Conservation (phyloP, 2,329 filamentous ascomycete genomes). For the Aspergillus vadensis region DNA sequence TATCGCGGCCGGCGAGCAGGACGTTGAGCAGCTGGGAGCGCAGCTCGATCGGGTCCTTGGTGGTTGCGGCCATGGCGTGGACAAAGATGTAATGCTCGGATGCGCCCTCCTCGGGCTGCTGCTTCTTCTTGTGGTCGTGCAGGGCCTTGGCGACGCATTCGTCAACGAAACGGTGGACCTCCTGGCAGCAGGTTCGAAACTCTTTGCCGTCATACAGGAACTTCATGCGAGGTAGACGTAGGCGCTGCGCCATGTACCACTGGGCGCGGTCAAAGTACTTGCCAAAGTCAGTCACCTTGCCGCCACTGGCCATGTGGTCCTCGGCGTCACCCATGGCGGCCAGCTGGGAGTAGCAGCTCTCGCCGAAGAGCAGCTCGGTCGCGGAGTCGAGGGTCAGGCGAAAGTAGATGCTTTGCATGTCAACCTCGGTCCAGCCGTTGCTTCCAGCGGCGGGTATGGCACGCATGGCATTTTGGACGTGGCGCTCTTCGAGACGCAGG, state of each 20-base stretch:
- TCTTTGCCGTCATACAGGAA: slow-evolving; percentile 25
- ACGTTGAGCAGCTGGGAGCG: slow-evolving; percentile 55
- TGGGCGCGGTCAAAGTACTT: slow-evolving; percentile 38
- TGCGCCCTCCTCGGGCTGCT: slow-evolving; percentile 11
- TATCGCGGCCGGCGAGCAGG: slow-evolving; percentile 43
- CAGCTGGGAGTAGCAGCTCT: slow-evolving; percentile 63
- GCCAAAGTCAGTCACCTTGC: slow-evolving; percentile 29
- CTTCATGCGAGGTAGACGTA: slow-evolving; percentile 20
- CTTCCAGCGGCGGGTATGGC: slow-evolving; percentile 62
- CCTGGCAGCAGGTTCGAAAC: slow-evolving; percentile 9
- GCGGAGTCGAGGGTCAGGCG: slow-evolving; percentile 81
- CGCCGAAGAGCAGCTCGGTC: slow-evolving; percentile 82
- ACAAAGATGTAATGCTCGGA: slow-evolving; percentile 50
- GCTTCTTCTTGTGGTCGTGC: slow-evolving; percentile 26
- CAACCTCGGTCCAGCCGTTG: slow-evolving; percentile 55
- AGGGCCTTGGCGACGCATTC: slow-evolving; percentile 27
- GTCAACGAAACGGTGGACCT: slow-evolving; percentile 25
- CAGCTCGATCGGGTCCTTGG: slow-evolving; percentile 50
- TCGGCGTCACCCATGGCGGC: slow-evolving; percentile 36
- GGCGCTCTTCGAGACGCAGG: slow-evolving; percentile 76
- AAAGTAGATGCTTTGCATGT: slow-evolving; percentile 78
- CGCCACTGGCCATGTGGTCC: slow-evolving; percentile 25
- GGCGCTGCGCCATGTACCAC: slow-evolving; percentile 30
- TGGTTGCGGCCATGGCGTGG: slow-evolving; percentile 49
- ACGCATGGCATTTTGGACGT: slow-evolving; percentile 72